phyloP scores from a whole-genome alignment of 176 grass and related monocot genomes.

The Olyra latifolia region DNA sequence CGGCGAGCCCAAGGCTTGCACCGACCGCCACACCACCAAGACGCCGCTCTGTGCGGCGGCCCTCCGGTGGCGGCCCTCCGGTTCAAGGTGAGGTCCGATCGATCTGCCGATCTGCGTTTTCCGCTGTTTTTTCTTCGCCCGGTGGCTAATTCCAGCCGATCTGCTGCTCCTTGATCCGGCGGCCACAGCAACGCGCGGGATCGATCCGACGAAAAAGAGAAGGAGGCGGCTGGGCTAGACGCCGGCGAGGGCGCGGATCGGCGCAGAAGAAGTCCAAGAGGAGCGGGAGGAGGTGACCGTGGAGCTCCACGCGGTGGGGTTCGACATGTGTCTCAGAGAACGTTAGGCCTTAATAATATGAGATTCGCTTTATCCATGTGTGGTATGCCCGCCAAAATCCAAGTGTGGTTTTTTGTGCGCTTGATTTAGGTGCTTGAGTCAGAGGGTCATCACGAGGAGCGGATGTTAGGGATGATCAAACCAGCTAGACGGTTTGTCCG shows the following conservation, averaged over 20 bases:
- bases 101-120: constrained; percentile 16
- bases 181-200: constrained; percentile 97
- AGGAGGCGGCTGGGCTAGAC: constrained; percentile 53
- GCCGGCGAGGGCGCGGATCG: constrained; percentile 28
- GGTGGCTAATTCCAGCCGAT: constrained; percentile 38
- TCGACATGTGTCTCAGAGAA: too few relatives aligned
- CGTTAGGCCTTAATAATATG: too few relatives aligned
- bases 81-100: constrained; percentile 66
- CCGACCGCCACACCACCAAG: constrained; percentile 79
- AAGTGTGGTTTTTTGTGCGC: too few relatives aligned
- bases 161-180: constrained; percentile 38
- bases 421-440: too few relatives aligned
- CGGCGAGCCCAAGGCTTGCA: constrained; percentile 70
- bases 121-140: not conserved
- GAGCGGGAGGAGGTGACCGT: constrained; percentile 39
- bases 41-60: constrained; percentile 79
- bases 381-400: too few relatives aligned
- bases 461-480: too few relatives aligned
- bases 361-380: too few relatives aligned
- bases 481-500: too few relatives aligned
- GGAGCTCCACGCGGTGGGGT: constrained; percentile 44
- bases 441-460: too few relatives aligned
- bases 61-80: constrained; percentile 72
- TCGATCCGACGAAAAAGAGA: constrained; percentile 92
- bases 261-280: constrained; percentile 44